Conservation (phyloP, 257 asterid species). For the Solanum corneliomulleri region DNA sequence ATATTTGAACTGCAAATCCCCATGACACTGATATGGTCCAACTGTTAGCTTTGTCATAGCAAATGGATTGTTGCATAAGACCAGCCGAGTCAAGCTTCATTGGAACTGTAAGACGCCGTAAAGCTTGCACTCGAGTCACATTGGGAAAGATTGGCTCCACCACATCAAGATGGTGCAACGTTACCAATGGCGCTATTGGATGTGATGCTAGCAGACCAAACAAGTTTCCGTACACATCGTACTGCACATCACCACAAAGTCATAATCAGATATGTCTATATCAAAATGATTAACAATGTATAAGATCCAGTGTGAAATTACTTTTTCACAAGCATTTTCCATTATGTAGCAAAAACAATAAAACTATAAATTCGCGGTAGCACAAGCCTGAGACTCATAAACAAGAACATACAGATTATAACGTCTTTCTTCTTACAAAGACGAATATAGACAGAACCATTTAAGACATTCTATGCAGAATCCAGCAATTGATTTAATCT, state of each 20-base stretch:
- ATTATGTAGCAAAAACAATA: too few relatives aligned
- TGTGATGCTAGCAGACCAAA: slow-evolving; percentile 73
- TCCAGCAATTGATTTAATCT: neutral
- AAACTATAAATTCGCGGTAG: neutral
- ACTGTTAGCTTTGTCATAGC: slow-evolving; percentile 41
- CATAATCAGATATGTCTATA: slow-evolving; percentile 1
- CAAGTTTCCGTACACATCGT: slow-evolving; percentile 62
- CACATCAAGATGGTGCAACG: slow-evolving; percentile 79
- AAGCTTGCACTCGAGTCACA: slow-evolving; percentile 46
- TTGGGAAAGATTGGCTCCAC: slow-evolving; percentile 84
- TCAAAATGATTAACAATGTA: neutral
- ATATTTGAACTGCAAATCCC: slow-evolving; percentile 77
- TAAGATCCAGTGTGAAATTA: neutral
- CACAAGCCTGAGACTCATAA: neutral
- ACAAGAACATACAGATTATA: neutral
- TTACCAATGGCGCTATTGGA: slow-evolving; percentile 64
- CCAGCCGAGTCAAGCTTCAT: slow-evolving; percentile 69
- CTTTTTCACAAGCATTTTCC: neutral
- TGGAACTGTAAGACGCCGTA: slow-evolving; percentile 40
- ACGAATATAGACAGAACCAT: neutral
- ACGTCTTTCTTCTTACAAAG: neutral
- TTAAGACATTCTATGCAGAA: neutral
- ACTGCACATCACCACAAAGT: slow-evolving; percentile 25
- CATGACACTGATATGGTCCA: slow-evolving; percentile 81
- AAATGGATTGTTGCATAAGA: slow-evolving; percentile 79